Conservation (phyloP, 2,329 filamentous ascomycete genomes). For the Diaporthe destruens region DNA sequence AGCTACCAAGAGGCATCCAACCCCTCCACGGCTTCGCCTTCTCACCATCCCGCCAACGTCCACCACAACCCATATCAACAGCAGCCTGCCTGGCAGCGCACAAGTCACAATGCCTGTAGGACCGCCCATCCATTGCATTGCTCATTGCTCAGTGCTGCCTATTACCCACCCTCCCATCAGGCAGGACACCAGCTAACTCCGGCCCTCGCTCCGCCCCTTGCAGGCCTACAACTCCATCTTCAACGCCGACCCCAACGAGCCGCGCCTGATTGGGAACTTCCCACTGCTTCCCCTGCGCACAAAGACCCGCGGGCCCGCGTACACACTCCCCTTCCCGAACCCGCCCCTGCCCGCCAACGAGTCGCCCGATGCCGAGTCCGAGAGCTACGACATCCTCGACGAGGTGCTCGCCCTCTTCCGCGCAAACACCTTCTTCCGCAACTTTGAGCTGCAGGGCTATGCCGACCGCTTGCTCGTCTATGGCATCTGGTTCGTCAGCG, state of each 20-base stretch:
- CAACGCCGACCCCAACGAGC: slow-evolving; percentile 79
- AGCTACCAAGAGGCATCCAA: slow-evolving; percentile 32
- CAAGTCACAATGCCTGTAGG: slow-evolving; percentile 45
- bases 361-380: slow-evolving; percentile 83
- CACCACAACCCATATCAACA: slow-evolving; percentile 40
- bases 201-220: slow-evolving; percentile 39
- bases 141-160: not conserved
- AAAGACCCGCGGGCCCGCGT: slow-evolving; percentile 93
- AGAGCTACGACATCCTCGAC: slow-evolving; percentile 96
- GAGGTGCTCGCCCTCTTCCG: slow-evolving; percentile 94
- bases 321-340: slow-evolving; percentile 77
- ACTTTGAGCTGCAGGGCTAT: slow-evolving; percentile 98
- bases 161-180: not conserved
- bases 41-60: not conserved
- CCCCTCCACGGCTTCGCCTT: slow-evolving; percentile 27
- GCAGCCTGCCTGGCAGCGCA: slow-evolving; percentile 40
- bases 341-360: slow-evolving; percentile 69
- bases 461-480: slow-evolving; percentile 96
- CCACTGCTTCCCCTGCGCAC: slow-evolving; percentile 95
- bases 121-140: not conserved
- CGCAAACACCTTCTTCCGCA: slow-evolving; percentile 98
- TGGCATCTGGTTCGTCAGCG: slow-evolving; percentile 93
- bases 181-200: slow-evolving; percentile 17
- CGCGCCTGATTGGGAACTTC: slow-evolving; percentile 83
- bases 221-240: slow-evolving; percentile 99